Evolutionary conservation across 1,284 basidiomycete species (phyloP), one percentile per base, ranked within the genome.

Genomic region (Cutaneotrichosporon arboriforme): DNA sequence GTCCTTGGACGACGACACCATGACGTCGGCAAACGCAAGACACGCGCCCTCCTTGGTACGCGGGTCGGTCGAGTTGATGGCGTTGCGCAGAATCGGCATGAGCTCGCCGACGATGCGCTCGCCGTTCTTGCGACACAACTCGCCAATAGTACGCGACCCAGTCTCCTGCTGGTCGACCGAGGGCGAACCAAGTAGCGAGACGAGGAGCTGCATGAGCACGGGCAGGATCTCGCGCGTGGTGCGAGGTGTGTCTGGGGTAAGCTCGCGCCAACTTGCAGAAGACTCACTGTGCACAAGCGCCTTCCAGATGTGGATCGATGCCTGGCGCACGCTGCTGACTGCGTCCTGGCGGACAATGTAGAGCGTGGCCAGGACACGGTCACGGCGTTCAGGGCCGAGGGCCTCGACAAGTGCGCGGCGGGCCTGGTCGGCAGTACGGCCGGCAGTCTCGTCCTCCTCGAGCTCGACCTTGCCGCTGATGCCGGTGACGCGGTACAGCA

Each of bases 221-320:
- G 90, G 86, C 45, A 98, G 79, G 56, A 98, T 88, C 72, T 98
- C 96, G 60, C 93, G 85, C n/a, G 96, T 92, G 81, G 77, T 63
- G 39, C 76, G 67, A 51, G 74, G 67, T 1, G 73, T 74, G 65
- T 72, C 64, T 67, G 51, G 13, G 5, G 50, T 51, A 36, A 51
- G 43, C 22, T 36, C 45, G 7, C 10, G 31, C 10, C 17, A 20
- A 26, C 14, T n/a, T 17, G 9, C 12, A 12, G 41, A 18, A 15
- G 10, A 75, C 58, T 76, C 75, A 72, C 79, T 98, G 74, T 90
- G 84, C 22, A 99, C 93, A 59, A 98, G 80, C 1, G 90, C 93
- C 77, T 98, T 98, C 96, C 96, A 99, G 61, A 97, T 97, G 61
- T 94, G 91, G 51, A 94, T 84, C 0, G 94, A 90, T 3, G 90